Base-by-base conservation (phyloP, 2,329 filamentous ascomycete genomes). In the Colletotrichum filicis region DNA sequence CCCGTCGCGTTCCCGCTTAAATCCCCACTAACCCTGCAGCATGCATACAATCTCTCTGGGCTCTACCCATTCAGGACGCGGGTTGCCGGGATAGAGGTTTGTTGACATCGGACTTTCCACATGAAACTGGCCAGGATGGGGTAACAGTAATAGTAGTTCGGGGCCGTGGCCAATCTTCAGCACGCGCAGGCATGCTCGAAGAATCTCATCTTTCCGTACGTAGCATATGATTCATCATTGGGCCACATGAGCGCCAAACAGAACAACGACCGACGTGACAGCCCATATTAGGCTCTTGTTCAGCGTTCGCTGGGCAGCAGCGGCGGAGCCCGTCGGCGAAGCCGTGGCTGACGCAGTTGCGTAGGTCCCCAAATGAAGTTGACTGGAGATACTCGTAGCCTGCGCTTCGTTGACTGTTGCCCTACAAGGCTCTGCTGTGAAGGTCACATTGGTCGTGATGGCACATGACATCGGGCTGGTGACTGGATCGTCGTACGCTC, bases 281-380 rank as follows among this genome's bases (percentile, higher is more conserved):
- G 42, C 42, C 42, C 42, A n/a, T 16, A 35, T n/a, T 14, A 57
- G 55, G 26, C 14, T 6, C 26, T 28, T 30, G 26, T 30, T 30
- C 5, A 30, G 30, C 28, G 8, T 32, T 19, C 19, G 26, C 5
- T 11, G 26, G 14, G 55, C 16, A 30, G 19, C 76, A 68, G 14
- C 69, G 74, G 12, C 75, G 73, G 24, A 80, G 68, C 26, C 79
- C 70, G n/a, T 78, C 79, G 55, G 74, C 75, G 28, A 77, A 75
- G 26, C 79, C 76, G 69, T 78, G 79, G 68, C 78, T 79, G 74
- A 80, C 79, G 32, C 77, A 65, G 49, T 79, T 57, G 19, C 65
- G 59, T 35, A 68, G 35, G 66, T 24, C 6, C 65, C 63, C 70
- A 58, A 72, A 1, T 49, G 57, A 37, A 64, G 11, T 24, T 26